Evolutionary conservation across 1,139 yeast genomes (phyloP), one percentile per base, ranked within the genome.

Genomic region (Debaryomyces psychrophilus): DNA sequence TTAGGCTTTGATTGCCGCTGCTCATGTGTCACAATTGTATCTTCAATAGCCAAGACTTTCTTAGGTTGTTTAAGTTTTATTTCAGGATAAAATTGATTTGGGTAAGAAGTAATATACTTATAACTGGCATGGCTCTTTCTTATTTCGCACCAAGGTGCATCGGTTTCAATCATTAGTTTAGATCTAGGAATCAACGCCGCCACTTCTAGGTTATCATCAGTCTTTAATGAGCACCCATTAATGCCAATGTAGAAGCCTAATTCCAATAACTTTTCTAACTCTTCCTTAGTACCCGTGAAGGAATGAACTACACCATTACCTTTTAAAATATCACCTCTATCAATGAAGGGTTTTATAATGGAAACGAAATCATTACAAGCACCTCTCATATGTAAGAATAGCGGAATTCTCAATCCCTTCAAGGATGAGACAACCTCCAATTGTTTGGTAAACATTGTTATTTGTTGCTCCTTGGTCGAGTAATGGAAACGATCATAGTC

Each of bases 121-220:
- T 80, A 82, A 14, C 95, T 80, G 2, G 92, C 90, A 62, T 90
- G 97, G 7, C 95, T 77, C 52, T 82, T 87, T 47, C 95, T 76
- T 36, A 93, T 82, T 59, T 92, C 98, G 68, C 99, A 93, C 99
- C 99, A 93, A 1, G 99, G 99, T 1, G 98, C 92, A 67, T 93
- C 98, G 0, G 98, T 92, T 64, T 93, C 99, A 18, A 93, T 78
- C 79, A 93, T 68, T 33, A 93, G 65, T 55, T 74, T 76, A 8
- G 83, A 80, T 8, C 82, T 58, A 0, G 99, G 99, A 8, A 93
- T 77, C 31, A 66, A 59, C 36, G 72, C 69, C 0, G 86, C 90
- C 11, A 85, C 92, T 15, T 74, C 73, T 8, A 92, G 65, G 58
- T 88, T 90, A 50, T 87, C 92, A 47, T 81, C 80, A 0, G 89